Conservation (phyloP, 1,139 yeast genomes). For the Debaryomyces singareniensis region DNA sequence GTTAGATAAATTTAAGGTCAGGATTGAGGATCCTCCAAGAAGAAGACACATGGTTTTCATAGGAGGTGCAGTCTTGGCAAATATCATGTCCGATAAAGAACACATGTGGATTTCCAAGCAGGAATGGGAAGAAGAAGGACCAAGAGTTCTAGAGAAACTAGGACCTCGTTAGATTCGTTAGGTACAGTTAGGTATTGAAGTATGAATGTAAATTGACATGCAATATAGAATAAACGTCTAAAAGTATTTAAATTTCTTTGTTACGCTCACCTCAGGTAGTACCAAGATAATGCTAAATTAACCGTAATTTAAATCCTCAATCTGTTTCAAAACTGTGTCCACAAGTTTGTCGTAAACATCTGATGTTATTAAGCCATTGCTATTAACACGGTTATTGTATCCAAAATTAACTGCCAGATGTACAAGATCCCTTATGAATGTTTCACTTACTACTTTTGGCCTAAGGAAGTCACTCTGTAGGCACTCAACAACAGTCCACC, state of each 20-base stretch:
- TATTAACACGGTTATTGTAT: conserved; percentile 28
- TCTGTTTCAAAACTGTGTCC: conserved; percentile 34
- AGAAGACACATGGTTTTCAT: conserved; percentile 98
- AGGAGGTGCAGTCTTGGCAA: conserved; percentile 98
- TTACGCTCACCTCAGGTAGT: background rate
- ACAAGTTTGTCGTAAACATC: conserved; percentile 39
- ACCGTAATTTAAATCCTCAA: conserved; percentile 29
- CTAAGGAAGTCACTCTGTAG: conserved; percentile 53
- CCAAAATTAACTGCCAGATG: conserved; percentile 75
- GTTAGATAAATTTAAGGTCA: conserved; percentile 85
- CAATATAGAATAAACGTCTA: background rate
- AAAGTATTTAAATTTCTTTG: too few species aligned
- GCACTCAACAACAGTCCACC: conserved; percentile 63
- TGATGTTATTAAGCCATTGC: conserved; percentile 28
- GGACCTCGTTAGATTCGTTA: conserved; percentile 68
- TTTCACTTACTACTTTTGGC: conserved; percentile 68
- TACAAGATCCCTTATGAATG: conserved; percentile 63
- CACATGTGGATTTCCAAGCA: conserved; percentile 96
- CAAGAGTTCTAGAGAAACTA: conserved; percentile 74
- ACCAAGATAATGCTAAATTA: background rate
- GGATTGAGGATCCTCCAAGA: conserved; percentile 98
- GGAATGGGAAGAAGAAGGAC: conserved; percentile 98
- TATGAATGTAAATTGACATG: background rate
- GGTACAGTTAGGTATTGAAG: background rate
- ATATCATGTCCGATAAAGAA: conserved; percentile 96